These are phyloP conservation scores for Fagopyrum tataricum DNA, from an alignment of 148 eudicot genomes.

Conservation along the genomic window DNA sequence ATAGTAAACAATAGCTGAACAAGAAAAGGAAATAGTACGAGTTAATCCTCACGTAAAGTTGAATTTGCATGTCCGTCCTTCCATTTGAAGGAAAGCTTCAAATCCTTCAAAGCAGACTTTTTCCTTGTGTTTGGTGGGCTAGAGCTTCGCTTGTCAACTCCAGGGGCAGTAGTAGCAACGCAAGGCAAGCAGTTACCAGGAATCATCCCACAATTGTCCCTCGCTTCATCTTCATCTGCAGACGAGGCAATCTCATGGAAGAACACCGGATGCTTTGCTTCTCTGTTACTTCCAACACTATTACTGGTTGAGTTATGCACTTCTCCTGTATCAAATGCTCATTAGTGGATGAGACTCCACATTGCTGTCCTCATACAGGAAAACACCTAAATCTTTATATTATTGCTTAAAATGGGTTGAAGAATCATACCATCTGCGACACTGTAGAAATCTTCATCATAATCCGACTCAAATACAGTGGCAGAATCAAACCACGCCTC, in stretches of 20 bases:
- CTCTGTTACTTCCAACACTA: slow-evolving; percentile 38
- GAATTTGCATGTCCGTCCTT: slow-evolving; percentile 61
- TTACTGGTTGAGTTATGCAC: slow-evolving; percentile 33
- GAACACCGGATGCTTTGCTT: slow-evolving; percentile 42
- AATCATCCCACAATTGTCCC: slow-evolving; percentile 71
- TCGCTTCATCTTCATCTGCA: slow-evolving; percentile 39
- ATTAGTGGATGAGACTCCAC: not conserved
- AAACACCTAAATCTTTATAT: not conserved
- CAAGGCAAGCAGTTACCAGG: slow-evolving; percentile 83
- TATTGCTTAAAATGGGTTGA: not conserved
- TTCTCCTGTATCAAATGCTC: not conserved
- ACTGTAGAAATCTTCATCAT: slow-evolving; percentile 87
- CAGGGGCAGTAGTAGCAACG: slow-evolving; percentile 35
- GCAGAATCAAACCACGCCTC: slow-evolving; percentile 90
- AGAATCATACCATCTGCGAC: slow-evolving; percentile 57
- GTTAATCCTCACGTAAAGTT: slow-evolving; percentile 40
- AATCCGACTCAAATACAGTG: slow-evolving; percentile 70
- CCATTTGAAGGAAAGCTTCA: slow-evolving; percentile 78
- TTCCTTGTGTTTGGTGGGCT: slow-evolving; percentile 68
- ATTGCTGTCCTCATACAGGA: not conserved
- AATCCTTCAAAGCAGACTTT: slow-evolving; percentile 43
- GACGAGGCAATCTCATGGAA: slow-evolving; percentile 58
- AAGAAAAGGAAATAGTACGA: slow-evolving; percentile 54
- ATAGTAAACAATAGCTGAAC: slow-evolving; percentile 28
- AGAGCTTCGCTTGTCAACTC: slow-evolving; percentile 69